Percentiles rank a stretch among this genome's conserved stretches.
Conservation (phyloP, 352 stramenopile genomes). For the Pythium grandisporangium region DNA sequence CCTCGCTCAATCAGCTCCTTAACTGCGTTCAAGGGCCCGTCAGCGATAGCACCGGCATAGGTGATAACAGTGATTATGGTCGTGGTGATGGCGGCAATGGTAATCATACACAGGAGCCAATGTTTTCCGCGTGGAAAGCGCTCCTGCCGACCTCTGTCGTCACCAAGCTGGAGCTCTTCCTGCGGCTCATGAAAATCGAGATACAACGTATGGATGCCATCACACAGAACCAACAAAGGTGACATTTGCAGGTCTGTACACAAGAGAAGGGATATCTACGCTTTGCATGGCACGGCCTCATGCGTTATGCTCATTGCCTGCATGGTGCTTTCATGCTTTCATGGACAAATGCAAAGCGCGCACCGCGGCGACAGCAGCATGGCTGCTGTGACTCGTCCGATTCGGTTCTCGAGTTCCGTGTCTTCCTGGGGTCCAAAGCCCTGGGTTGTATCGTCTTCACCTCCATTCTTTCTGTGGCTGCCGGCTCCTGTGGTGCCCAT, state of each 20-base stretch:
- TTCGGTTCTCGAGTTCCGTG: slow-evolving; percentile 1
- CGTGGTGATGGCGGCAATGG: too few species aligned
- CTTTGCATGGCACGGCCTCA: too few species aligned
- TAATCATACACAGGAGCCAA: too few species aligned
- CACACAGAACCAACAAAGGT: too few species aligned
- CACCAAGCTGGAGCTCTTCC: slow-evolving; percentile 19
- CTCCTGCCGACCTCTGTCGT: slow-evolving; percentile 12
- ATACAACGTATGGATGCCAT: too few species aligned
- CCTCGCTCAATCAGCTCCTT: slow-evolving; percentile 27
- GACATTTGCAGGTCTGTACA: too few species aligned
- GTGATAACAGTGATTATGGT: too few species aligned
- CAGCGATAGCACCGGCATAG: too few species aligned
- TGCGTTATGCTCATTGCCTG: too few species aligned
- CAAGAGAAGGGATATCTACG: too few species aligned
- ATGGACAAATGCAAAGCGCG: slow-evolving; percentile 38
- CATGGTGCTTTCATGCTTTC: too few species aligned
- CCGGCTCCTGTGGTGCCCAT: slow-evolving; percentile 25
- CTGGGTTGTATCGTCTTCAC: background rate
- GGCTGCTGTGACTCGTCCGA: slow-evolving; percentile 26
- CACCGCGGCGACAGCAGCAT: slow-evolving; percentile 54
- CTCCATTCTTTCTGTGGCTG: background rate
- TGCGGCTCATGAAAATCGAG: slow-evolving; percentile 1
- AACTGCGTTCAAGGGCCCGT: background rate
- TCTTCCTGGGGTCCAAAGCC: background rate
- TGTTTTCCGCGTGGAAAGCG: background rate